Evolutionary conservation across 768 basidiomycete species (phyloP).

Genomic region (Suillus weaverae): DNA sequence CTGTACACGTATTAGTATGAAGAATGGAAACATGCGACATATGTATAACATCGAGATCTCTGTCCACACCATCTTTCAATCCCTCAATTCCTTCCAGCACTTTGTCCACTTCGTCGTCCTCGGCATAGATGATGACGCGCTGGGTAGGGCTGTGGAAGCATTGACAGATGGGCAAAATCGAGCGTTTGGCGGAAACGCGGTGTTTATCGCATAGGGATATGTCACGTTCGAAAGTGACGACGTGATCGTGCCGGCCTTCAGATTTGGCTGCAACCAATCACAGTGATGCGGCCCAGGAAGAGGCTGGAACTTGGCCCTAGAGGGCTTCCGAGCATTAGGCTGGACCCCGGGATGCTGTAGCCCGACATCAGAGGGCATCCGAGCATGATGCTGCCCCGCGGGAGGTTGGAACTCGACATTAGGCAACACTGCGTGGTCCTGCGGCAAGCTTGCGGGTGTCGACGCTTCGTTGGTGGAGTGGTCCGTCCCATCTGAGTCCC

Average conservation of each 20-base stretch:
- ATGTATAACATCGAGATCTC: not conserved
- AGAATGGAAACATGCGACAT: constrained; percentile 19
- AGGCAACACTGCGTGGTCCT: too few relatives aligned
- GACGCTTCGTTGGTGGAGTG: too few relatives aligned
- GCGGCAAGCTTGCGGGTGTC: too few relatives aligned
- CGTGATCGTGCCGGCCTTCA: not conserved
- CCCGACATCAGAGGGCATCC: not conserved
- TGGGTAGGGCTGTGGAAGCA: not conserved
- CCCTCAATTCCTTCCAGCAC: not conserved
- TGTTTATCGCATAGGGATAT: not conserved
- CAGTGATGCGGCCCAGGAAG: not conserved
- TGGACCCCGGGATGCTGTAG: not conserved
- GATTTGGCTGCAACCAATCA: not conserved
- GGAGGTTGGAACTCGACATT: too few relatives aligned
- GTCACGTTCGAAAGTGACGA: not conserved
- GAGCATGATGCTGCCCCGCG: too few relatives aligned
- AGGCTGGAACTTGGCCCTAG: not conserved
- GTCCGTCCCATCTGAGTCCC: too few relatives aligned
- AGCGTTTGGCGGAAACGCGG: not conserved
- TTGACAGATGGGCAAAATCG: too few relatives aligned
- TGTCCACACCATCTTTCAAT: not conserved
- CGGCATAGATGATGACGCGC: not conserved
- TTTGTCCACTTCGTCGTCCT: not conserved
- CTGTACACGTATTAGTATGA: constrained; percentile 17
- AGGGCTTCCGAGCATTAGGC: not conserved